A percentile compares a stretch with the other conserved stretches of the same genome.
Evolutionary conservation across 169 alveolate genomes (phyloP).

Genomic region (Eimeria falciformis): DNA sequence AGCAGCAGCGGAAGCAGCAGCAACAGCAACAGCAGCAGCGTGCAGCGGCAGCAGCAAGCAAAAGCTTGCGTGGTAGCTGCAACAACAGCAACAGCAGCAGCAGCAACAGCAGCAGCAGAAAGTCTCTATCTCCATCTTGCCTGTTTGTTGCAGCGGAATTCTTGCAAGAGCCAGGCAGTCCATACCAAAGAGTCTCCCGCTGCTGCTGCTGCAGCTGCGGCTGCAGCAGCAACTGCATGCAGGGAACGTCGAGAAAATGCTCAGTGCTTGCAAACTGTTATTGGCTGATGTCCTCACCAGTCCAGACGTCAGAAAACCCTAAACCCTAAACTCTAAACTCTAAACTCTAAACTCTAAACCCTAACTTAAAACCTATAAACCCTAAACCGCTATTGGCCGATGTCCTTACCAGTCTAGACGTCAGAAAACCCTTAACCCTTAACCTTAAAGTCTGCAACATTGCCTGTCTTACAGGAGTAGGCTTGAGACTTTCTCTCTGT

Average conservation of each 20-base stretch:
- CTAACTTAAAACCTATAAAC: not conserved
- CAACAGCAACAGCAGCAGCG: too few relatives aligned
- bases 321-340: not conserved
- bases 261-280: slow-evolving; percentile 24
- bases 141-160: slow-evolving; percentile 49
- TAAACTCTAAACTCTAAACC: not conserved
- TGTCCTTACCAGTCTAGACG: too few relatives aligned
- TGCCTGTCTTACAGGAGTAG: too few relatives aligned
- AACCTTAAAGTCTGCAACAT: not conserved
- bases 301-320: slow-evolving; percentile 45
- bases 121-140: not conserved
- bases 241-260: slow-evolving; percentile 21
- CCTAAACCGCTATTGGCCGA: not conserved
- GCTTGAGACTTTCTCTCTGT: too few relatives aligned
- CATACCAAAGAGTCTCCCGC: slow-evolving; percentile 23
- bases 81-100: not conserved
- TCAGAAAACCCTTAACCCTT: not conserved
- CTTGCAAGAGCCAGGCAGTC: slow-evolving; percentile 44
- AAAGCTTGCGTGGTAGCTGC: not conserved
- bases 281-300: slow-evolving; percentile 50
- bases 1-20: not conserved
- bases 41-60: slow-evolving; percentile 20
- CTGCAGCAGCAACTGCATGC: slow-evolving; percentile 63
- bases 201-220: slow-evolving; percentile 68
- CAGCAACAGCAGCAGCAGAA: slow-evolving; percentile 34